Base-by-base conservation (phyloP, 352 stramenopile species). In the Sclerospora graminicola region DNA sequence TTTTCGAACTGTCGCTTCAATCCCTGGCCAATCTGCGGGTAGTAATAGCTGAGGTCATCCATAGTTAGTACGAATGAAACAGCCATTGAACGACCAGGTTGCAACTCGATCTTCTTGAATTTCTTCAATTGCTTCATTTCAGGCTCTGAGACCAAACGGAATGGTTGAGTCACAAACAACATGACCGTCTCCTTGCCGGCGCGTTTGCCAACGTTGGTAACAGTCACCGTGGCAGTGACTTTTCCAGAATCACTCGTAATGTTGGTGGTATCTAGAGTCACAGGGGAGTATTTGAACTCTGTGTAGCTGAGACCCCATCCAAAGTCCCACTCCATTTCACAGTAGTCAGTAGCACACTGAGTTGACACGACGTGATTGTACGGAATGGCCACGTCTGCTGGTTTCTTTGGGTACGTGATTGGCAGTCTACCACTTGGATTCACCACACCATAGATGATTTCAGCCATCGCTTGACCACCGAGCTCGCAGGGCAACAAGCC, bases 111-210 rank as follows among this genome's bases (percentile, higher is more conserved):
- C 59, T 91, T 91, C 18, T 59, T 57, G 41, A 90, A 91, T 34
- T 77, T 75, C 48, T 84, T 82, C 23, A 94, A 61, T 45, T 77
- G 63, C 58, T 90, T 92, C 27, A 83, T 63, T 31, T 89, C 78
- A 2, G 80, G 76, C 10, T 85, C 65, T 2, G 80, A 70, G 33
- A 78, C 67, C 21, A 39, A 23, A 28, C 71, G 71, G 31, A 63
- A 73, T 34, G 72, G 68, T 40, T 83, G 74, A 5, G 60, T 76
- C 29, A 92, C 54, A 32, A 93, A 84, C 28, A 92, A 34, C 46
- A 92, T 66, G 10, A 89, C 65, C 0, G 61, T 75, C 47, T 94
- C 76, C 39, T 90, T 83, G 8, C 76, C 78, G 11, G 55, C 55
- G 9, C 45, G 34, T 8, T 36, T 47, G 1, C 81, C 82, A 0